Conservation (phyloP, 2,329 filamentous ascomycete species). For the Karstenula rhodostoma region DNA sequence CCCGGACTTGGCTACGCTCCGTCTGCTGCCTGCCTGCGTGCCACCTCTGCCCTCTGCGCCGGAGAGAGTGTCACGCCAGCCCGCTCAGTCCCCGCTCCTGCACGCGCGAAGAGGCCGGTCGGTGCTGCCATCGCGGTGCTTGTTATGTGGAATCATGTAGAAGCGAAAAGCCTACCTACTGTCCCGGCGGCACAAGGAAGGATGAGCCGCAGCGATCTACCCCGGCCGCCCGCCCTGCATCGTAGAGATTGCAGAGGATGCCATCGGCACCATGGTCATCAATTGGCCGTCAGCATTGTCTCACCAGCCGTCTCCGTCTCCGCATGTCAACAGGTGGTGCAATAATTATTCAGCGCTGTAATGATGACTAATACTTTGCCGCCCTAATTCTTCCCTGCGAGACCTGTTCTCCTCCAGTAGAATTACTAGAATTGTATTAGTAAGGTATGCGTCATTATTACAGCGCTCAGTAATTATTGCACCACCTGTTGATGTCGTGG, state of each 20-base stretch:
- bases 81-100: background rate
- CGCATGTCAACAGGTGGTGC: too few species aligned
- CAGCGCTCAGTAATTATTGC: too few species aligned
- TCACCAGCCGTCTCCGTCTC: background rate
- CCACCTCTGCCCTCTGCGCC: background rate
- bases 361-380: too few species aligned
- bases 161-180: slow-evolving; percentile 10
- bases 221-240: slow-evolving; percentile 19
- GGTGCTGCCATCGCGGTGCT: background rate
- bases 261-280: background rate
- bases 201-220: slow-evolving; percentile 32
- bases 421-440: too few species aligned
- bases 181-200: slow-evolving; percentile 26
- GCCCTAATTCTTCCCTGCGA: too few species aligned
- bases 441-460: too few species aligned
- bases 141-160: background rate
- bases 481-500: too few species aligned
- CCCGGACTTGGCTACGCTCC: slow-evolving; percentile 5
- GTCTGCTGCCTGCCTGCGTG: slow-evolving; percentile 2
- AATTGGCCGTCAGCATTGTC: background rate
- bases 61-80: background rate
- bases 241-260: background rate
- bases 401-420: too few species aligned
- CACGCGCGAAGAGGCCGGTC: background rate
- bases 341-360: too few species aligned